Evolutionary conservation across 331 rosid genomes (phyloP), one percentile per base, ranked within the genome.

Genomic region (Rosa hybrid): DNA sequence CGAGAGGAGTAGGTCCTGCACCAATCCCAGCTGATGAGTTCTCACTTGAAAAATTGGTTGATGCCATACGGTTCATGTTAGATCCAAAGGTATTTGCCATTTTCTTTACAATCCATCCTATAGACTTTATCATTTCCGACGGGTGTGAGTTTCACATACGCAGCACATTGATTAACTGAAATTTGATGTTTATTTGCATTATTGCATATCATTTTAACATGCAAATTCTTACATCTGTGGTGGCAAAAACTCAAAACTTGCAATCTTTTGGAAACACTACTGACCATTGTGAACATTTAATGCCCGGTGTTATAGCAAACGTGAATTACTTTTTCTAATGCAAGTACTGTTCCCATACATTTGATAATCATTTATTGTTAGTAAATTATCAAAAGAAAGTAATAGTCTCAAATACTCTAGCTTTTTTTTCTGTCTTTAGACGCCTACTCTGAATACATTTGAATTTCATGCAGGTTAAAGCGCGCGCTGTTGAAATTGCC

Each of bases 1-100:
- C 94, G 18, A 87, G 91, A 81, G 97, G 96, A 78, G 90, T 93
- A 21, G 99, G 99, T 76, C 99, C 99, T 68, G 89, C 91, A n/a
- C 97, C 98, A 70, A 93, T 95, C 74, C 96, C 93, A 1, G 88
- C 82, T 54, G 89, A 88, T 38, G 93, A 88, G 72, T 91, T 91
- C 83, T 80, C 96, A 21, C 85, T 80, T 16, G 92, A 90, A 21
- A 90, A 86, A 79, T 83, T 95, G 89, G 90, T 95, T 77, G 84
- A 82, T 75, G 99, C 99, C 62, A 90, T 95, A 76, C 76, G 77
- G 77, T 86, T 84, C 80, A 95, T 95, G 99, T 85, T 93, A n/a
- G 85, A 91, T 71, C 93, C 92, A 71, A 84, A 86, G 98, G 98
- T 95, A 90, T 12, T 2, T 11, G 30, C 68, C 16, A 8, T 82